phyloP scores from a whole-genome alignment of 2,329 filamentous ascomycete genomes.

The Clonostachys rhizophaga region DNA sequence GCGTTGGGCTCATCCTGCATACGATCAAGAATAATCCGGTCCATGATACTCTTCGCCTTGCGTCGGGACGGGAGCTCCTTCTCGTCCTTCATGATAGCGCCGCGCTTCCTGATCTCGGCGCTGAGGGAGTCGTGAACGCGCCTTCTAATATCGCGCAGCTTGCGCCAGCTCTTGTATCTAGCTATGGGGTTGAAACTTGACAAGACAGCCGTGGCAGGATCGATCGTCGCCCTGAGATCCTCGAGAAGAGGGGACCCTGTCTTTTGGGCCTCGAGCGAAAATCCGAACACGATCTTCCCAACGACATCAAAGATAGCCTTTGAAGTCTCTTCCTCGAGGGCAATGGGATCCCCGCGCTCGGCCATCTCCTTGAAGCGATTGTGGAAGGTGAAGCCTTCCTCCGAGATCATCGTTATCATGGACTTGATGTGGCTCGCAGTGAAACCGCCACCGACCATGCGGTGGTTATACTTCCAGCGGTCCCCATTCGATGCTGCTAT shows the following conservation, averaged over 20 bases:
- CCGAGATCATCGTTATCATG: constrained; percentile 13
- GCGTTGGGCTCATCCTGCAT: constrained; percentile 4
- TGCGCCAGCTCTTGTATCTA: background rate
- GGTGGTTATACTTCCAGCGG: constrained; percentile 18
- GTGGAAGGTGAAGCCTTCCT: constrained; percentile 8
- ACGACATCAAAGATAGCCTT: constrained; percentile 15
- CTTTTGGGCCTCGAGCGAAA: constrained; percentile 10
- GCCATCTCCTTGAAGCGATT: constrained; percentile 4
- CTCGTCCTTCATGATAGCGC: constrained; percentile 5
- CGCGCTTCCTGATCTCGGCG: background rate
- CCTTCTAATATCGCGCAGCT: background rate
- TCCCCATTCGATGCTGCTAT: constrained; percentile 15
- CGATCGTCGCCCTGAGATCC: constrained; percentile 6
- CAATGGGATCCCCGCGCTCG: constrained; percentile 7
- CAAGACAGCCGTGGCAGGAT: background rate
- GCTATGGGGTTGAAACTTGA: background rate
- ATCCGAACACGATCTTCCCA: constrained; percentile 11
- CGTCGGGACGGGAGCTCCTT: constrained; percentile 5
- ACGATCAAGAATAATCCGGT: constrained; percentile 11
- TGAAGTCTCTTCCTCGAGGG: constrained; percentile 11
- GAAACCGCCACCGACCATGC: constrained; percentile 15
- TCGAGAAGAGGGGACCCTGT: constrained; percentile 7
- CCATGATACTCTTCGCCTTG: constrained; percentile 8
- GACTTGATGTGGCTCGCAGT: constrained; percentile 13
- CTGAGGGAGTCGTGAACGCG: constrained; percentile 1